These are phyloP conservation scores for Mycena galopus DNA, from an alignment of 768 basidiomycete genomes.

Conservation along the genomic window DNA sequence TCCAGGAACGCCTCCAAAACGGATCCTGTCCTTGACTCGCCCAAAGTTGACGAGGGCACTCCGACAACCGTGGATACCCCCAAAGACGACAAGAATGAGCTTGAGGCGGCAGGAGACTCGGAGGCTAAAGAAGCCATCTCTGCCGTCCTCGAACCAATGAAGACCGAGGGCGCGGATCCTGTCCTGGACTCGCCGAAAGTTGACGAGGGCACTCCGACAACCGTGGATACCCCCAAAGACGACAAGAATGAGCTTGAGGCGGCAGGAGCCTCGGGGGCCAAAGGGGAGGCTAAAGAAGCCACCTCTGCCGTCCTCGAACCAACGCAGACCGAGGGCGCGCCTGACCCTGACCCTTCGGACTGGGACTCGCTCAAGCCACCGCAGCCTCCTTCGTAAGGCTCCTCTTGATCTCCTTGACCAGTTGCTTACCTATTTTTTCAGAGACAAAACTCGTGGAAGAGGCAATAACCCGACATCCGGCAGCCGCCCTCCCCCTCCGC, in stretches of 20 bases:
- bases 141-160: not conserved
- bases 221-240: not conserved
- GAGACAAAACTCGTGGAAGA: slow-evolving; percentile 6
- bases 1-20: not conserved
- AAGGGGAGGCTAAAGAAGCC: no score
- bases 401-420: not conserved
- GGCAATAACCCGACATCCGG: not conserved
- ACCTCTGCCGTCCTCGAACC: not conserved
- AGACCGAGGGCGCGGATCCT: not conserved
- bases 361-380: not conserved
- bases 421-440: not conserved
- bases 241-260: not conserved
- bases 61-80: not conserved
- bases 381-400: slow-evolving; percentile 4
- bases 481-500: not conserved
- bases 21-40: no score
- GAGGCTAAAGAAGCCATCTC: no score
- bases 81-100: not conserved
- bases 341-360: not conserved
- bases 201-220: not conserved
- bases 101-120: no score
- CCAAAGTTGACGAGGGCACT: not conserved
- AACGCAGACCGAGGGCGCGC: not conserved
- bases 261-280: no score
- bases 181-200: no score